phyloP scores from a whole-genome alignment of 768 basidiomycete genomes.

The Naganishia vaughanmartiniae region DNA sequence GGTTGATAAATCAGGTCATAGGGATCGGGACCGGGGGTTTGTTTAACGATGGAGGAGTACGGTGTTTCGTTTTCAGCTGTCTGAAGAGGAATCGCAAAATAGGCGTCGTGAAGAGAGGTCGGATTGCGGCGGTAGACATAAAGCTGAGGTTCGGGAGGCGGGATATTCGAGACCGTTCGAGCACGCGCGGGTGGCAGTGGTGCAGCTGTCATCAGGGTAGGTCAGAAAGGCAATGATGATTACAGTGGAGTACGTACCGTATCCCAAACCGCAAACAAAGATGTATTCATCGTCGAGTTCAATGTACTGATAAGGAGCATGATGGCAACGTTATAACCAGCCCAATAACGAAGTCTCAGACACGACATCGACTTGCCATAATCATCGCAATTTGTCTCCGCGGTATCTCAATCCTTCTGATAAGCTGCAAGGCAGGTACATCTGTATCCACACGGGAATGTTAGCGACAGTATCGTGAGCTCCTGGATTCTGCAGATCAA shows the following conservation, averaged over 20 bases:
- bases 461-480: background rate
- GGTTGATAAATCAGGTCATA: background rate
- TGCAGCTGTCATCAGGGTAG: background rate
- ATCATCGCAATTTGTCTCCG: constrained; percentile 12
- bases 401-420: constrained; percentile 7
- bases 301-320: background rate
- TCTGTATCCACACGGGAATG: background rate
- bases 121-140: constrained; percentile 17
- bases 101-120: background rate
- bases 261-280: constrained; percentile 1
- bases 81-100: background rate
- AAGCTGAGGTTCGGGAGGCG: background rate
- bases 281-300: constrained; percentile 18
- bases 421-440: background rate
- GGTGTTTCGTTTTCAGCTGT: background rate
- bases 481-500: background rate
- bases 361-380: background rate
- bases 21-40: background rate
- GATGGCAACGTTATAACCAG: background rate
- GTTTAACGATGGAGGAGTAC: background rate
- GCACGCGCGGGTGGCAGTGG: background rate
- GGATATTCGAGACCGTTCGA: background rate
- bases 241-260: too few species aligned
- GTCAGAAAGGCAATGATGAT: too few species aligned
- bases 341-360: background rate